Base-by-base conservation (phyloP, 176 grass and related monocot species). In the Rhynchospora pubera region DNA sequence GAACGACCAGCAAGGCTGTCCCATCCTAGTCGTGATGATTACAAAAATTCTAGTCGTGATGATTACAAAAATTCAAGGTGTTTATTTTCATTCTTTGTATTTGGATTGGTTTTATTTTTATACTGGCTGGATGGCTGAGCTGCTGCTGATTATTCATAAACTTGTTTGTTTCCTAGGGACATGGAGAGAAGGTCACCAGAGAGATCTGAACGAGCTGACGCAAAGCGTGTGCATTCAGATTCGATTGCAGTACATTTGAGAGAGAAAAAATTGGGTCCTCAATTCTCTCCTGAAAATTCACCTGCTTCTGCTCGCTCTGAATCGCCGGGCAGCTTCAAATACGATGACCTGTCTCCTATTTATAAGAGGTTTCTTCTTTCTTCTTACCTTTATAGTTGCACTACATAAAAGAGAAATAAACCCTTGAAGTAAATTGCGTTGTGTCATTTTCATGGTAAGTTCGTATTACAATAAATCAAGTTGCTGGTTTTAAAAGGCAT, bases 11-110 rank as follows among this genome's bases (percentile, higher is more conserved):
- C 76, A 23, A 90, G 91, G 64, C 88, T 86, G 3, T 32, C 46
- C 10, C 64, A 43, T 13, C 67, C 78, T 70, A 84, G 45, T 70
- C 89, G 42, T 62, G 62, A 92, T 77, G n/a, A n/a, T n/a, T n/a
- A n/a, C n/a, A n/a, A n/a, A n/a, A n/a, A n/a, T n/a, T n/a, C n/a
- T n/a, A n/a, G n/a, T n/a, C n/a, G n/a, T n/a, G n/a, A n/a, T 77
- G 84, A 61, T 82, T 78, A 16, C 80, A 16, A 74, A 65, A 43
- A 76, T 86, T 69, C 76, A 84, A 97, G 91, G 94, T 97, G 83
- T 55, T 50, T 74, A 60, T 78, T 80, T 68, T 13, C 10, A 12
- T 73, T 28, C 15, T 81, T 13, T 64, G 28, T 81, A 62, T 55
- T 63, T 47, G 13, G 22, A 58, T 79, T 58, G 21, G 47, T 55